Base-by-base conservation (phyloP, 1,139 yeast genomes). In the Sugiyamaella castrensis region DNA sequence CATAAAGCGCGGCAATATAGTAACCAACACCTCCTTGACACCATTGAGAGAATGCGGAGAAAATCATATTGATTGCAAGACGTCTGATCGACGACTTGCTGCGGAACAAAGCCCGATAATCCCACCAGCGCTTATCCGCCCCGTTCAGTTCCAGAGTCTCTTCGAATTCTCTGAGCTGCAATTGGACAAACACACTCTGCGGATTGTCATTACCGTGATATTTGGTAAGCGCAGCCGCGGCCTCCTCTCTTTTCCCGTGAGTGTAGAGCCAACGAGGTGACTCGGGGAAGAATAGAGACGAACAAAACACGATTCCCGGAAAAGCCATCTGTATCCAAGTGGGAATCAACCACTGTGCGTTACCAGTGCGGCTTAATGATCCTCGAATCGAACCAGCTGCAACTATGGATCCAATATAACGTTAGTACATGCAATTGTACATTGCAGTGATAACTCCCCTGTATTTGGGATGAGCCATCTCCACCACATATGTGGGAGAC, bases 231-330 rank as follows among this genome's bases (percentile, higher is more conserved):
- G 57, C 28, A 29, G 61, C 54, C 32, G 75, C 69, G 30, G 87
- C 87, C 40, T 69, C 56, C 1, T 66, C 77, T 40, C 70, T 65
- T 30, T 70, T 62, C 38, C 71, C 73, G 53, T 71, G 77, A 15
- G 75, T 73, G 48, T 81, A 74, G 47, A 62, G 78, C 70, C 74
- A 82, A 69, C 88, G 75, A 54, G 89, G 88, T 63, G 12, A 31
- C 6, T 31, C 15, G 6, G 34, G 87, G 67, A 82, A 71, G 56
- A 72, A 67, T 48, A 79, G 62, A 74, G 81, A 75, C 61, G 84
- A 85, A 48, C 63, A 60, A 43, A 75, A 72, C 55, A 82, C 68
- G 52, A 82, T 66, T 8, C 79, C 57, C 13, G 82, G 62, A 28
- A 53, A 52, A 64, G 61, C 35, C 60, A 63, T 40, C 61, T 77